Evolutionary conservation across 305 asterid species (phyloP).

Genomic region (Fraxinus sp.): DNA sequence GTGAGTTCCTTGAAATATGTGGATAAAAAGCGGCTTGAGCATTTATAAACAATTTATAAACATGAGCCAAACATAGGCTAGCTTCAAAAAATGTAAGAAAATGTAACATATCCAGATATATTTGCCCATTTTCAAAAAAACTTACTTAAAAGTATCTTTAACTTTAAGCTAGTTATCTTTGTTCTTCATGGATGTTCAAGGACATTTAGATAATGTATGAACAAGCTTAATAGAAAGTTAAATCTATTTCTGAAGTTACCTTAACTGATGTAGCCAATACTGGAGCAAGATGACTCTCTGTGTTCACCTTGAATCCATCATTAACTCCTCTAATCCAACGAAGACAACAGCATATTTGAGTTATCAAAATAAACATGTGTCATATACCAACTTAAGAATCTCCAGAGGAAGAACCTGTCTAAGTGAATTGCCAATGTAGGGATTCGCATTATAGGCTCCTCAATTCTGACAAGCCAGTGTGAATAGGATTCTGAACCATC

Average conservation of each 20-base stretch:
- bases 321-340: conserved; percentile 60
- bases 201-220: too few relatives aligned
- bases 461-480: conserved; percentile 68
- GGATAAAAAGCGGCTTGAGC: not conserved
- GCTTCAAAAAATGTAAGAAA: not conserved
- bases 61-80: not conserved
- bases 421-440: conserved; percentile 95
- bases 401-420: conserved; percentile 56
- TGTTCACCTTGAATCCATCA: conserved; percentile 84
- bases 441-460: conserved; percentile 89
- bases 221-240: not conserved
- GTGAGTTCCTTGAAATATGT: too few relatives aligned
- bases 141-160: too few relatives aligned
- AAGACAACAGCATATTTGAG: conserved; percentile 8
- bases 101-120: not conserved
- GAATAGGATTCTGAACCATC: conserved; percentile 59
- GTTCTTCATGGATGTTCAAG: too few relatives aligned
- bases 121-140: not conserved
- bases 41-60: too few relatives aligned
- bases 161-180: too few relatives aligned
- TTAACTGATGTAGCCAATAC: conserved; percentile 82
- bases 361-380: conserved; percentile 9
- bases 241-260: conserved; percentile 40
- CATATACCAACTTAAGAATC: not conserved
- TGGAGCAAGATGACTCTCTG: conserved; percentile 77